Base-by-base conservation (phyloP, 257 asterid genomes). In the Solanum commersonii region DNA sequence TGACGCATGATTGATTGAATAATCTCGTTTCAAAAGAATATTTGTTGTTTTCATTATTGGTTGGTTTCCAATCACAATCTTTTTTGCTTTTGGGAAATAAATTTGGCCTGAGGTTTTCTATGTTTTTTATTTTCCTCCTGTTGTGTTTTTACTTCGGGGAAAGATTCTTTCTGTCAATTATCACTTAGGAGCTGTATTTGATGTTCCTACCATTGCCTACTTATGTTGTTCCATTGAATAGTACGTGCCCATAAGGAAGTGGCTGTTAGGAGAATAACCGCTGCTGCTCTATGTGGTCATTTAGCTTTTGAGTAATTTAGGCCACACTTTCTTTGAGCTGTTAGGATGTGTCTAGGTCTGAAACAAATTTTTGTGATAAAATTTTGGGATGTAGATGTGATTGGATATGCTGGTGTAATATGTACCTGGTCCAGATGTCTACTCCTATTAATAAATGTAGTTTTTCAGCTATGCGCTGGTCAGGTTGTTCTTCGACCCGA, bases 401-500 rank as follows among this genome's bases (percentile, higher is more conserved):
- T 81, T 46, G 68, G 38, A 46, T 46, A 27, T 81, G 27, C 10
- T 81, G 68, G 85, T 81, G 85, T 10, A 15, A 29, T 44, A 4
- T 46, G 68, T 81, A 27, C 16, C 9, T 79, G 18, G 25, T 25
- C 12, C 16, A 46, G 59, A 44, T 44, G 40, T 9, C 40, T 16
- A 79, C 68, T 27, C 85, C 37, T 83, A 81, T 9, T 81, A 18
- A 81, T 81, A 16, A 81, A 27, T 44, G 16, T 81, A 6, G 40
- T 44, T 70, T 73, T 83, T 88, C 89, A 94, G 98, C 81, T 91
- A 67, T 92, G 60, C 35, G 83, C 88, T 89, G 94, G 95, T 82
- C 94, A 90, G 89, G 88, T 90, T 87, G 88, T 90, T 88, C 67
- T 93, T 87, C 94, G 93, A 89, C 90, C 94, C 81, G 98, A 93